Conservation (phyloP, 331 rosid genomes). For the Rosa hybrid region DNA sequence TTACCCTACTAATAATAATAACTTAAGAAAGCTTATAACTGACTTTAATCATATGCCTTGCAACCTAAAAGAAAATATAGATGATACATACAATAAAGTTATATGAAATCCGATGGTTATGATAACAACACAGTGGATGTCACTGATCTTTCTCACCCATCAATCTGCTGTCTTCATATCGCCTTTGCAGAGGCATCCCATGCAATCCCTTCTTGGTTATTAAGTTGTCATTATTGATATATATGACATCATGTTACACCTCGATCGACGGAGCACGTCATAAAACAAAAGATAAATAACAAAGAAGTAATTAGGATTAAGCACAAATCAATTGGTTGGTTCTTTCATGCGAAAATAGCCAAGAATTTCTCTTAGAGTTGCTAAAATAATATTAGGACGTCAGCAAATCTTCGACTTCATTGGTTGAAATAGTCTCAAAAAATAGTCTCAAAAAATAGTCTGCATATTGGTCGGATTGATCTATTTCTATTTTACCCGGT, state of each 20-base stretch:
- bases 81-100: not conserved
- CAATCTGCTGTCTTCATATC: not conserved
- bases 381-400: too few species aligned
- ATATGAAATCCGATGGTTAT: not conserved
- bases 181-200: constrained; percentile 3
- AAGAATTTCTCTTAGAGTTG: too few species aligned
- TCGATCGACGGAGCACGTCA: not conserved
- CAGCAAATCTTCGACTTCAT: too few species aligned
- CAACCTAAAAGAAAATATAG: not conserved
- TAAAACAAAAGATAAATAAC: too few species aligned
- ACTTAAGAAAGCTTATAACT: not conserved
- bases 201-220: not conserved
- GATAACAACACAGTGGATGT: not conserved
- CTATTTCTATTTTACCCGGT: too few species aligned
- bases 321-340: not conserved
- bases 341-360: not conserved
- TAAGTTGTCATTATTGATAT: constrained; percentile 3
- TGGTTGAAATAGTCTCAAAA: too few species aligned
- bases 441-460: too few species aligned
- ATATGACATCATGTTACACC: not conserved
- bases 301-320: not conserved
- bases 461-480: too few species aligned
- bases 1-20: not conserved
- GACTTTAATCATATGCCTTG: not conserved
- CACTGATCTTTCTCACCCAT: not conserved